A percentile compares a stretch with the other conserved stretches of the same genome.
Evolutionary conservation across 805 yeast species (phyloP).

Genomic region (Kuraishia hungarica): DNA sequence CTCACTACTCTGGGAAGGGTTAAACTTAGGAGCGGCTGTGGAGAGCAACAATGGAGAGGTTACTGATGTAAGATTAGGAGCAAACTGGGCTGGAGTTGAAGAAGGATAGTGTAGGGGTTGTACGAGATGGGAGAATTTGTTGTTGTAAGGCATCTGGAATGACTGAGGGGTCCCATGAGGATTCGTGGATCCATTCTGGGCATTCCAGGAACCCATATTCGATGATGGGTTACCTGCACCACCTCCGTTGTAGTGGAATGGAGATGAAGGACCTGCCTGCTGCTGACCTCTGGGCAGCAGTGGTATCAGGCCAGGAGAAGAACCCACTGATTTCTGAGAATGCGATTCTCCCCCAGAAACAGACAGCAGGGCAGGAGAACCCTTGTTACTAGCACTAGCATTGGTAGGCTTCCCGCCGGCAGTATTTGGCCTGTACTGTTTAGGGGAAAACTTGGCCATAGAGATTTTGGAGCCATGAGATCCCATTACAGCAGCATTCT

Average conservation of each 20-base stretch:
- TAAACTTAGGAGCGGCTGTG: slow-evolving; percentile 24
- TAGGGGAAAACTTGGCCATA: slow-evolving; percentile 25
- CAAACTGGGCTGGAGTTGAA: slow-evolving; percentile 65
- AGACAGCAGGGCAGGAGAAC: slow-evolving; percentile 5
- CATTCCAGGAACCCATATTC: not conserved
- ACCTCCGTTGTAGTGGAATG: not conserved
- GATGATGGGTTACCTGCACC: not conserved
- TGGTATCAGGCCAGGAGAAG: slow-evolving; percentile 31
- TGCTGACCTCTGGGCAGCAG: slow-evolving; percentile 29
- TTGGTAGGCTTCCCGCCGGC: slow-evolving; percentile 2
- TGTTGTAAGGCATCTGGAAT: slow-evolving; percentile 1
- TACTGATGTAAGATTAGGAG: slow-evolving; percentile 52
- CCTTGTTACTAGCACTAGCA: not conserved
- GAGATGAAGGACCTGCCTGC: slow-evolving; percentile 2
- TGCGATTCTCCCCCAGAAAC: not conserved
- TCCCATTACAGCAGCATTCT: not conserved
- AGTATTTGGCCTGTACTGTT: slow-evolving; percentile 25
- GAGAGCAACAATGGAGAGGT: slow-evolving; percentile 59
- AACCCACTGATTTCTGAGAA: not conserved
- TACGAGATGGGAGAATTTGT: slow-evolving; percentile 23
- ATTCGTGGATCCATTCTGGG: not conserved
- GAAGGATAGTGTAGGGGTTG: slow-evolving; percentile 60
- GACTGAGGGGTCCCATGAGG: slow-evolving; percentile 2
- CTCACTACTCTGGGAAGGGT: slow-evolving; percentile 30
- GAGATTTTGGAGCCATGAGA: slow-evolving; percentile 8